Base-by-base conservation (phyloP, 164 flowering plant species). In the Sextonia rubra region DNA sequence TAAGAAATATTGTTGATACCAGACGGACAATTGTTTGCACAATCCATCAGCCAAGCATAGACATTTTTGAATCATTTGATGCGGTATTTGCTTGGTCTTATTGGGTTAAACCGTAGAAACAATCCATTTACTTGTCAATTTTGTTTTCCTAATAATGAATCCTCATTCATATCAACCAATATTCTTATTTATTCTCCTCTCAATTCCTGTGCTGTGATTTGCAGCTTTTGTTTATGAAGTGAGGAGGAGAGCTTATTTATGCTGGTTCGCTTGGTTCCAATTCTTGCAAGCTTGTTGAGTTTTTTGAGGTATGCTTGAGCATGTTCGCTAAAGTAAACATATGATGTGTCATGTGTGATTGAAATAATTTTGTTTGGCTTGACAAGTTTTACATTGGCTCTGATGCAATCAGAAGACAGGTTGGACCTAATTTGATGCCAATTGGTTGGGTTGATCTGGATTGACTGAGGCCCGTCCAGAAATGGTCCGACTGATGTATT, bases 11-110 rank as follows among this genome's bases (percentile, higher is more conserved):
- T 47, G 99, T 90, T 20, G 90, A 96, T 74, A 96, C 99, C 17
- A 98, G 99, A 69, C 83, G 99, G 63, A 96, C 99, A 71, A 95
- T 95, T 69, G 99, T 95, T 37, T 95, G 99, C 88, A 95, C 99
- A 17, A 91, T 93, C 76, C 99, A 95, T 83, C 99, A 95, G 79
- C 99, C 99, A 20, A 95, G 99, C 89, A 95, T 94, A 29, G 99
- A 96, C 85, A 93, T 96, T 55, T 96, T 96, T 82, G 98, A 96
- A 83, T 91, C 99, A 23, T 96, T 96, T 87, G 99, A 96, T 79
- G 99, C 93, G 99, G 99, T 96, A 56, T 71, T 74, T 70, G 24
- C 29, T 64, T 78, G 29, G 18, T 17, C 68, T 69, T 70, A 11
- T 56, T 52, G 3, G 32, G 15, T n/a, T n/a, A n/a, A n/a, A n/a